These are phyloP conservation scores for Ganoderma multipileum DNA, from an alignment of 1,284 basidiomycete genomes.

Conservation along the genomic window DNA sequence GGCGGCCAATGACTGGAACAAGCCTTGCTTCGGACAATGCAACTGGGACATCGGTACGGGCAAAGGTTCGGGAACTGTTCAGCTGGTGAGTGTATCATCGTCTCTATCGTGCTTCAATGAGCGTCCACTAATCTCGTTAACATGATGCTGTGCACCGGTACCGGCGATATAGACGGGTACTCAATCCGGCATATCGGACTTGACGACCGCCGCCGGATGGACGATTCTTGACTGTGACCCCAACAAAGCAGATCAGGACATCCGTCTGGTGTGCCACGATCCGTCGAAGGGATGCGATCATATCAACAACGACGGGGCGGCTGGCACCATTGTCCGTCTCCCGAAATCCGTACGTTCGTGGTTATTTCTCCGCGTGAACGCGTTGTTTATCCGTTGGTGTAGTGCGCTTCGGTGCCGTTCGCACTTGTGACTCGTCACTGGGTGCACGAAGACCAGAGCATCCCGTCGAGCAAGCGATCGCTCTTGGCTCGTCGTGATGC, in stretches of 20 bases:
- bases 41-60: conserved; percentile 28
- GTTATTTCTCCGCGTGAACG: neutral
- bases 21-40: conserved; percentile 33
- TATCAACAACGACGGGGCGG: conserved; percentile 52
- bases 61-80: conserved; percentile 28
- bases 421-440: conserved; percentile 54
- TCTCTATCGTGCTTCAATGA: neutral
- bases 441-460: conserved; percentile 48
- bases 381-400: neutral
- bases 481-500: conserved; percentile 46
- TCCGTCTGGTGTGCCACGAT: conserved; percentile 54
- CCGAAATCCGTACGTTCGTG: conserved; percentile 52
- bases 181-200: conserved; percentile 53
- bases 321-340: conserved; percentile 57
- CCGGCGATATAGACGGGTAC: conserved; percentile 39
- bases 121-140: neutral
- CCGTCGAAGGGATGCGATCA: conserved; percentile 49
- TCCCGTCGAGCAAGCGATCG: conserved; percentile 43
- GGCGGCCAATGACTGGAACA: conserved; percentile 33
- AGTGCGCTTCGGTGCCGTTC: conserved; percentile 57
- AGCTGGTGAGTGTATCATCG: conserved; percentile 25
- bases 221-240: conserved; percentile 53
- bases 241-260: conserved; percentile 47
- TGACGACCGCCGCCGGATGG: conserved; percentile 61
- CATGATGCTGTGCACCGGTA: neutral